Evolutionary conservation across 2,329 filamentous ascomycete species (phyloP).

Genomic region (Trichoderma citrinoviride): DNA sequence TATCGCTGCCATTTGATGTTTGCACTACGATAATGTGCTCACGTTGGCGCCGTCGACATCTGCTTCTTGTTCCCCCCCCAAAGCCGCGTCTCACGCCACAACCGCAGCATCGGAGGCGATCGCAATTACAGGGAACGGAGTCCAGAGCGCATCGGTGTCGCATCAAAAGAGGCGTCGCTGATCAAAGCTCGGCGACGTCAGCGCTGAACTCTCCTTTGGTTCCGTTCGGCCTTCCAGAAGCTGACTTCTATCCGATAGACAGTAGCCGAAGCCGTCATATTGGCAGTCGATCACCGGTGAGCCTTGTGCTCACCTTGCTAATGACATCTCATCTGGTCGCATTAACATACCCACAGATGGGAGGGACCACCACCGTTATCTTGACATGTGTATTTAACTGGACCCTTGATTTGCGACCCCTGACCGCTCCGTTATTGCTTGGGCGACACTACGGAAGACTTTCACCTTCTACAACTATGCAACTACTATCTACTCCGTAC

Average conservation of each 20-base stretch:
- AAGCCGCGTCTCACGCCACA: slow-evolving; percentile 3
- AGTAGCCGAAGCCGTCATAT: background rate
- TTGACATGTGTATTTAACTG: background rate
- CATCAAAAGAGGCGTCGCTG: background rate
- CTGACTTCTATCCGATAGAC: too few relatives aligned
- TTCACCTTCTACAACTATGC: too few relatives aligned
- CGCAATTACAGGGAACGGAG: slow-evolving; percentile 2
- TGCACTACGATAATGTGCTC: background rate
- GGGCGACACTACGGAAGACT: too few relatives aligned
- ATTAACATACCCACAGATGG: background rate
- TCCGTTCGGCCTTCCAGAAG: slow-evolving; percentile 9
- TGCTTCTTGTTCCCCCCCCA: background rate
- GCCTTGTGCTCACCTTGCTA: background rate
- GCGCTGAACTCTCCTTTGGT: background rate
- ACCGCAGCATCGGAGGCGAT: background rate
- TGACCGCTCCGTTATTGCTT: background rate
- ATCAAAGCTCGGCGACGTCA: background rate
- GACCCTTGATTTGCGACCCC: background rate
- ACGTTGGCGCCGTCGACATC: background rate
- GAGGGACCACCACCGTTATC: background rate
- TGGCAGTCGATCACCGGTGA: slow-evolving; percentile 2
- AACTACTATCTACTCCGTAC: background rate
- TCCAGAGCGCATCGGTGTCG: background rate
- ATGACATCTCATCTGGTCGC: background rate
- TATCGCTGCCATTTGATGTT: background rate